Evolutionary conservation across 108 stramenopile genomes (phyloP).

Genomic region (Cyclotella baltica): DNA sequence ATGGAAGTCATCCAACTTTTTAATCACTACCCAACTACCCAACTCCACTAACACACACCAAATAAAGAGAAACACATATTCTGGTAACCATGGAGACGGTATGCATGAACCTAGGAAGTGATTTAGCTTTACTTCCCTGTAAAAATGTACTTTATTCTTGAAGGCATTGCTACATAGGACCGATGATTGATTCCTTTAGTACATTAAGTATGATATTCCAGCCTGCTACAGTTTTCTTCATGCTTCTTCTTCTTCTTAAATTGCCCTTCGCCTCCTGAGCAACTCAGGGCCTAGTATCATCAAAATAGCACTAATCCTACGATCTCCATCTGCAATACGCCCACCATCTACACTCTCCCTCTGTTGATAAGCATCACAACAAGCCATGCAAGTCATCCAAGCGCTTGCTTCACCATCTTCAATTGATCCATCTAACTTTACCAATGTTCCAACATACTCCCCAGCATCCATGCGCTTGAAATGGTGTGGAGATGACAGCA

Average conservation of each 20-base stretch:
- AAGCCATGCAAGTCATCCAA: conserved; percentile 90
- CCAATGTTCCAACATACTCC: conserved; percentile 76
- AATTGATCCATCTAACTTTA: conserved; percentile 74
- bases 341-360: conserved; percentile 68
- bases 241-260: conserved; percentile 28
- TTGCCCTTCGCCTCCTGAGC: conserved; percentile 66
- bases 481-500: conserved; percentile 88
- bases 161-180: too few relatives aligned
- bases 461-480: conserved; percentile 78
- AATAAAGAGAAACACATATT: too few relatives aligned
- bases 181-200: too few relatives aligned
- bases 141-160: too few relatives aligned
- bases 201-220: too few relatives aligned
- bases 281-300: conserved; percentile 87
- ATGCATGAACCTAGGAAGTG: too few relatives aligned
- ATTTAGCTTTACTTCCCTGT: too few relatives aligned
- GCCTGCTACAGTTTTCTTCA: too few relatives aligned
- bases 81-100: too few relatives aligned
- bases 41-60: too few relatives aligned
- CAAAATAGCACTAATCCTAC: conserved; percentile 71
- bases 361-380: conserved; percentile 90
- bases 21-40: too few relatives aligned
- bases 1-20: too few relatives aligned
- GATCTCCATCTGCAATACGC: conserved; percentile 66
- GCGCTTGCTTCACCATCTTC: conserved; percentile 87